Evolutionary conservation across 176 grass and related monocot species (phyloP).

Genomic region (Stipa capillata): DNA sequence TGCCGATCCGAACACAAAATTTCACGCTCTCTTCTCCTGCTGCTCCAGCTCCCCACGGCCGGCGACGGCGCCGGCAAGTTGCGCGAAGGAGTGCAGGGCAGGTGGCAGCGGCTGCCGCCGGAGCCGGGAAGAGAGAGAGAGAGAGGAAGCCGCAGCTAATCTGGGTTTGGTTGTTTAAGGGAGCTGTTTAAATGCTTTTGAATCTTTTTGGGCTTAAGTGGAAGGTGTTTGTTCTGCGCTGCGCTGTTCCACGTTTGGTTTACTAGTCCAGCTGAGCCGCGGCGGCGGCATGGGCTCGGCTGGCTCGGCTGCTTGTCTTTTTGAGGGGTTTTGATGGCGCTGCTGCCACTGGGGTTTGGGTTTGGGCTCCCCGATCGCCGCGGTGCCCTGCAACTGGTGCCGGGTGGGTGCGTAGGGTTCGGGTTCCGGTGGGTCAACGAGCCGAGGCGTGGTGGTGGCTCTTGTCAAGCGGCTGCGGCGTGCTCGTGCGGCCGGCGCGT

Average conservation of each 20-base stretch:
- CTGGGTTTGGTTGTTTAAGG: slow-evolving; percentile 16
- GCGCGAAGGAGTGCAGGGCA: too few relatives aligned
- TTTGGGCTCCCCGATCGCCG: too few relatives aligned
- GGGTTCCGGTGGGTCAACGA: slow-evolving; percentile 32
- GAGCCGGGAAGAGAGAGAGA: slow-evolving; percentile 9
- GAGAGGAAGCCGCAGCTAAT: neutral
- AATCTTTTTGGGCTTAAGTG: slow-evolving; percentile 9
- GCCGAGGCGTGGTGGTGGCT: neutral
- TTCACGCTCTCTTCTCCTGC: neutral
- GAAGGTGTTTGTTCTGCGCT: neutral
- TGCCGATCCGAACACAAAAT: slow-evolving; percentile 23
- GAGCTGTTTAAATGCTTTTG: slow-evolving; percentile 31
- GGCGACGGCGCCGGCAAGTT: too few relatives aligned
- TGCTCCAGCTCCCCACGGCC: neutral
- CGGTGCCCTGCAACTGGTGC: too few relatives aligned
- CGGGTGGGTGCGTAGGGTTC: too few relatives aligned
- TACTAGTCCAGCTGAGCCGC: too few relatives aligned
- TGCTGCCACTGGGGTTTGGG: too few relatives aligned
- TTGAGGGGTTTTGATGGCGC: too few relatives aligned
- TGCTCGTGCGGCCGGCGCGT: neutral
- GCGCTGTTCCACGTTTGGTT: slow-evolving; percentile 9
- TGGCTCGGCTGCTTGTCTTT: too few relatives aligned
- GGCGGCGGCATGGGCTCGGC: too few relatives aligned
- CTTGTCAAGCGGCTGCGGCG: neutral
- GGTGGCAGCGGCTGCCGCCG: neutral